Base-by-base conservation (phyloP, 192 early-diverging fungal genomes). In the Podochytrium sp. region DNA sequence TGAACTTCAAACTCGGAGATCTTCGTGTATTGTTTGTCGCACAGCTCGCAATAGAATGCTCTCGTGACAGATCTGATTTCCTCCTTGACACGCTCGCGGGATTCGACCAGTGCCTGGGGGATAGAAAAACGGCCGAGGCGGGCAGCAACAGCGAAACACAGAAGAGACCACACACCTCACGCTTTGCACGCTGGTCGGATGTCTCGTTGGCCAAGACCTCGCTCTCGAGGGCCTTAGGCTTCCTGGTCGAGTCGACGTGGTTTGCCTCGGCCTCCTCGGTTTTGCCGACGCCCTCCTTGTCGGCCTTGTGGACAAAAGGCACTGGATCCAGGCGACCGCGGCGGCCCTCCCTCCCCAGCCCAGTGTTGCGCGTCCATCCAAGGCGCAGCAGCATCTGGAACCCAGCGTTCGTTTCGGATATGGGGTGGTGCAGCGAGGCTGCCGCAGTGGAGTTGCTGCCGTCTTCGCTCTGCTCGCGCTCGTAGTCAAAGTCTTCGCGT, bases 11-110 rank as follows among this genome's bases (percentile, higher is more conserved):
- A 94, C 51, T 93, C 92, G 34, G 87, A 79, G 18, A 90, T 88
- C 60, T 88, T 90, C 33, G 78, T 84, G 71, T 94, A 94, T 66
- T 94, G 92, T 71, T 94, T 94, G 67, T 92, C 87, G 76, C 92
- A 93, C 14, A 91, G 74, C 2, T 77, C 83, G 52, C 93, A 94
- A 84, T 92, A 92, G 68, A 94, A 94, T 0, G 90, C 90, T 1
- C 86, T 79, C 16, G 67, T 80, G 33, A 81, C 79, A 38, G 76
- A 35, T 57, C 91, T 91, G 37, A 91, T 84, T 61, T 85, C 83
- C 38, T 84, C 82, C 64, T 87, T 82, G 35, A 92, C 82, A 2
- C 78, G 77, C 52, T 84, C 78, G 10, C 70, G 71, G 51, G 84
- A 76, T 33, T 78, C 64, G 0, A 83, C 85, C 60, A 83, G 81